These are phyloP conservation scores for Orbilia ellipsospora DNA, from an alignment of 2,329 filamentous ascomycete genomes.

Conservation along the genomic window DNA sequence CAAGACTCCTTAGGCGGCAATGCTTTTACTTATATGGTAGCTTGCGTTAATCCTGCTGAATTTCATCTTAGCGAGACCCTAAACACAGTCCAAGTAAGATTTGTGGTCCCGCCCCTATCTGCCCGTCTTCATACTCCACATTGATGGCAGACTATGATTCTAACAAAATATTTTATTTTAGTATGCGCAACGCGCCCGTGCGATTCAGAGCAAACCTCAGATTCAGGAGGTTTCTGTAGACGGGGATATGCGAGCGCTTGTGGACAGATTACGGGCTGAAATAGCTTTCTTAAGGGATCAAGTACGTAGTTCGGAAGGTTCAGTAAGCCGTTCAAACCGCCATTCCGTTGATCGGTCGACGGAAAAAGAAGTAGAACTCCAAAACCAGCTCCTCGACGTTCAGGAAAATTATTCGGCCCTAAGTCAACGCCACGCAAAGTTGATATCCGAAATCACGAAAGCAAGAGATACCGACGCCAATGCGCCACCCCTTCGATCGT, in stretches of 20 bases:
- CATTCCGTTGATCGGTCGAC: slow-evolving; percentile 69
- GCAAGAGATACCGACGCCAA: slow-evolving; percentile 76
- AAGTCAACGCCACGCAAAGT: slow-evolving; percentile 90
- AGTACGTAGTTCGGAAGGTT: slow-evolving; percentile 82
- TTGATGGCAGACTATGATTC: neutral
- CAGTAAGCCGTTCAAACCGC: slow-evolving; percentile 74
- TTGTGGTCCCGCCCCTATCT: no score
- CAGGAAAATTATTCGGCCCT: slow-evolving; percentile 95
- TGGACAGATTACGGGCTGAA: slow-evolving; percentile 92
- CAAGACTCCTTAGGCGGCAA: slow-evolving; percentile 97
- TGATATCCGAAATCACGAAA: slow-evolving; percentile 92
- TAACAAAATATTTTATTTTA: slow-evolving; percentile 66
- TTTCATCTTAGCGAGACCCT: slow-evolving; percentile 98
- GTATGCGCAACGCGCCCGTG: slow-evolving; percentile 93
- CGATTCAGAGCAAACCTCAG: slow-evolving; percentile 95
- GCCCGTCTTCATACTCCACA: no score
- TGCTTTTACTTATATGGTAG: slow-evolving; percentile 99
- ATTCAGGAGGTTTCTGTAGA: slow-evolving; percentile 92
- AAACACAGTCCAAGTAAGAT: slow-evolving; percentile 78
- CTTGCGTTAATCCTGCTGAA: slow-evolving; percentile 94
- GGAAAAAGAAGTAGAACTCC: slow-evolving; percentile 87
- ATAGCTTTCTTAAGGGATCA: slow-evolving; percentile 94
- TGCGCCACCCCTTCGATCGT: slow-evolving; percentile 69
- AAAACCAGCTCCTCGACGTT: slow-evolving; percentile 89
- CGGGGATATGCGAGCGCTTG: slow-evolving; percentile 90